Evolutionary conservation across 2,329 filamentous ascomycete genomes (phyloP), one percentile per base, ranked within the genome.

Genomic region (Claviceps paspali): DNA sequence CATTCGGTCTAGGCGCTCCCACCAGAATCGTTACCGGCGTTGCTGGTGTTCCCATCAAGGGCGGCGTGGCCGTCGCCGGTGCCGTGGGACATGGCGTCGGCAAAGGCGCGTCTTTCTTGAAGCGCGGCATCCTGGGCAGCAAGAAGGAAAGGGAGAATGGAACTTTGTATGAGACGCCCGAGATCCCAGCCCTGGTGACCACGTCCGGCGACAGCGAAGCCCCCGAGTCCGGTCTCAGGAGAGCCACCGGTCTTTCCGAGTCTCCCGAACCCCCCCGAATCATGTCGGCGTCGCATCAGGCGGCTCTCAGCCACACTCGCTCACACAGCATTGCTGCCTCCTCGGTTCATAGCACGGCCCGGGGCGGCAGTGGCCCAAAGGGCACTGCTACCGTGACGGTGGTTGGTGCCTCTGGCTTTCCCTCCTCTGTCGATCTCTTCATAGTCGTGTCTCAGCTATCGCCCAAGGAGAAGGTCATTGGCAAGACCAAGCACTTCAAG

Each of bases 401-500:
- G 12, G 61, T 94, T 10, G 80, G 80, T 3, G 85, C 87, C 1
- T 67, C 73, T 3, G 85, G 82, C 23, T 98, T 79, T 58, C 81
- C 85, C 12, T 62, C 78, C 2, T 74, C 74, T 5, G 70, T 83
- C 5, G 84, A 92, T 52, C 62, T 94, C n/a, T 86, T 84, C 50
- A 73, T 93, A 33, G 61, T 73, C 40, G 63, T 94, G 47, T 77
- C 75, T 39, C 75, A 82, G 47, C 53, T 82, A 24, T 64, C 67
- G 3, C 61, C 75, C 33, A 87, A 81, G 59, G 71, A 65, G 35
- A 95, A 91, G 62, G 73, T 81, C 32, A 65, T 98, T 32, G 78
- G 87, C 62, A 95, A 96, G 66, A 95, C 87, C 17, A 93, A 94
- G 56, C 81, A 91, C 45, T 73, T 82, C 62, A 94, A 94, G 57